Evolutionary conservation across 1,284 basidiomycete species (phyloP), one percentile per base, ranked within the genome.

Genomic region (Boletus mariae): DNA sequence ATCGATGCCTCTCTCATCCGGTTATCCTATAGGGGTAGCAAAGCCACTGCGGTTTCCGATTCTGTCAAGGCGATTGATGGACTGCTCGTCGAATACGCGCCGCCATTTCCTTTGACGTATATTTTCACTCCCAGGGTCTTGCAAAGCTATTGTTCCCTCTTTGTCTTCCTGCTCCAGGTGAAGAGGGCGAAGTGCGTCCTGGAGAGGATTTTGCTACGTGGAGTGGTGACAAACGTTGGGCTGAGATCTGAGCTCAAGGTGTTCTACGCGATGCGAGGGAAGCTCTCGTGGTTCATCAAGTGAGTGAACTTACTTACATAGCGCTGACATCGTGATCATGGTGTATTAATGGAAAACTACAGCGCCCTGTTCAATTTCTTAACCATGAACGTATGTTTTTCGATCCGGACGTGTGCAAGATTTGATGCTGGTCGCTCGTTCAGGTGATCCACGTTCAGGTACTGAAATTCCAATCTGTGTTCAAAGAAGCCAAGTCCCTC

Each of bases 261-360:
- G 15, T 82, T 92, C 59, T 88, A 90, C 67, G 83, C 83, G 0
- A 79, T 92, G 71, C 73, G 90, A 55, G 84, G 85, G 57, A 83
- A 84, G 52, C 61, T 93, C 51, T 83, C 82, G 47, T 94, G 92
- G 92, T 84, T 93, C 58, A 77, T 91, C 62, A 89, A 90, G 90
- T 92, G 64, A 65, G 88, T 76, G 20, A 12, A n/a, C 32, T 40
- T 13, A 7, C n/a, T 20, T 20, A 20, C 20, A 17, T n/a, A 10
- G 35, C 35, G 28, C 31, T 38, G 5, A 38, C 10, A 13, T 51
- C n/a, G 4, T 43, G 38, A 38, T 23, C 34, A 45, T 28, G 29
- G 42, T 45, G 17, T 53, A 57, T 49, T 66, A 55, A 50, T 35
- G 15, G 11, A 53, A 38, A 40, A 47, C 17, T 35, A 8, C 60